Base-by-base conservation (phyloP, 805 yeast genomes). In the Torulaspora maleeae region DNA sequence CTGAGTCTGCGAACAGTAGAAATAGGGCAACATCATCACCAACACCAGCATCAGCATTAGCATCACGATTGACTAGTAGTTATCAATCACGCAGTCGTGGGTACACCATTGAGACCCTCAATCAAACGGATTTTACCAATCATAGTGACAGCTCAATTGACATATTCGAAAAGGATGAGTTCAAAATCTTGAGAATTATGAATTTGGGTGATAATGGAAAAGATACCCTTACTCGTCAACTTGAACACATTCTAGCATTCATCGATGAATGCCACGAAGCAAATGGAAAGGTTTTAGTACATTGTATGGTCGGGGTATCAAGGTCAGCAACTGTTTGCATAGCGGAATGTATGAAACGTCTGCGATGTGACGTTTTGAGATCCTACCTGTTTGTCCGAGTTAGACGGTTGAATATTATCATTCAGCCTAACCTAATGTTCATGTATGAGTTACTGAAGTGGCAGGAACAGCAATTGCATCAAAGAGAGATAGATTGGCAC, bases 221-320 rank as follows among this genome's bases (percentile, higher is more conserved):
- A 38, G 96, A 90, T 50, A 80, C 86, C 45, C 68, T 90, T 39
- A 73, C 83, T 0, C 67, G 68, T 29, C 76, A 83, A 3, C 69
- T 90, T 36, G 79, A 81, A 11, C 73, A 74, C 32, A 81, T 90
- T 17, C 68, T 91, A 33, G 69, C 75, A 1, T 86, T 80, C 58
- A 77, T 89, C 41, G 83, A 86, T 43, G 74, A 72, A 22, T 77
- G 78, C 15, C 68, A 70, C 51, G 52, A 62, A 16, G 52, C 54
- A 1, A 67, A 66, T 29, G 78, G 78, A 17, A 77, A 76, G 37
- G 79, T 82, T 2, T 70, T 91, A 49, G 90, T 91, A 9, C 98
- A 91, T 63, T 91, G 98, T 58, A 85, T 95, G 59, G 97, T 88
- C 38, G 98, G 98, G 0, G 98, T 91, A 3, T 86, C 96, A 0